Evolutionary conservation across 257 asterid genomes (phyloP), one percentile per base, ranked within the genome.

Genomic region (Anisodus acutangulus): DNA sequence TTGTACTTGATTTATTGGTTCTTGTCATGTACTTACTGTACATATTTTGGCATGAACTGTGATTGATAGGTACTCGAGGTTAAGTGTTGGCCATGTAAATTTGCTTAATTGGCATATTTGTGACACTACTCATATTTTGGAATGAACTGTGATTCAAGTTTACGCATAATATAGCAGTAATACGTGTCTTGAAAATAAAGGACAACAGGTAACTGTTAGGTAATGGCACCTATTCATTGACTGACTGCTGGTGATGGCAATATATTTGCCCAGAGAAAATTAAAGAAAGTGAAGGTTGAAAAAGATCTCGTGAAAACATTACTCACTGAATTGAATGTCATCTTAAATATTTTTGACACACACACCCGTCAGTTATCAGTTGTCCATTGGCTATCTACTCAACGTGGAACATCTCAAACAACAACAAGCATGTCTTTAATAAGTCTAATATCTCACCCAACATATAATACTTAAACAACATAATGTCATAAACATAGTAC

Each of bases 341-440:
- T 49, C 7, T 74, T 49, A 7, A 74, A 49, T 74, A 11, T 49
- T 74, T 74, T 47, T 3, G 1, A 0, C 43, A 39, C 43, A 39
- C 43, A 39, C 45, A 41, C 45, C 45, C 43, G 19, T 15, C 19
- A 49, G 43, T 26, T 19, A 49, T 74, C 80, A 74, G 43, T 74
- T 74, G 4, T 49, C 60, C 45, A 54, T 74, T 74, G 80, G 60
- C 80, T 47, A 72, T 49, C 78, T 69, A 74, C 60, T 47, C 60
- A 47, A 47, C 19, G 12, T 22, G 58, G 59, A 49, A 2, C 19
- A 11, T 12, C 19, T 49, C 41, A 74, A 74, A 49, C 4, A 17
- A 13, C 59, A 74, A 49, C 81, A 26, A 49, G 41, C 45, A 22
- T 74, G 22, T 2, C n/a, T 49, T 49, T 74, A 74, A 74, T 49